These are phyloP conservation scores for Ophiocordyceps sinensis DNA, from an alignment of 2,329 filamentous ascomycete genomes.

Conservation along the genomic window DNA sequence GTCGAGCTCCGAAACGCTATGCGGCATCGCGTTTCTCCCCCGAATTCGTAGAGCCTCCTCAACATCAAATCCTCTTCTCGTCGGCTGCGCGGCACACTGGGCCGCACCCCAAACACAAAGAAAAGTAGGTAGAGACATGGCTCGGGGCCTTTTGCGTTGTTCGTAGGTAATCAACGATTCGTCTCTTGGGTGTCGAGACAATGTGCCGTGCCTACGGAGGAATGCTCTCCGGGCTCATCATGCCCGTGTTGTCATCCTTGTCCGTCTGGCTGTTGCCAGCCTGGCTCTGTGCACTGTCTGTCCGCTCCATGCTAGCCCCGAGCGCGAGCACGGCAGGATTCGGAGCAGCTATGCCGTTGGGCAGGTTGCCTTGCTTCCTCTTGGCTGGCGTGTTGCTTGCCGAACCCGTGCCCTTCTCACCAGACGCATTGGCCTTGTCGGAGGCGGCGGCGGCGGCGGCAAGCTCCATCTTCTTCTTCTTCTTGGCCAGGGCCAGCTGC, in stretches of 20 bases:
- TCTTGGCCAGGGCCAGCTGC: slow-evolving; percentile 71
- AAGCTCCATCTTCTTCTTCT: slow-evolving; percentile 63
- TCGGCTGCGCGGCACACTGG: too few relatives aligned
- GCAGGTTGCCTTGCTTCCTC: slow-evolving; percentile 30
- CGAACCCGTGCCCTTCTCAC: slow-evolving; percentile 18
- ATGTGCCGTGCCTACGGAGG: slow-evolving; percentile 21
- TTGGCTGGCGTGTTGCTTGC: slow-evolving; percentile 31
- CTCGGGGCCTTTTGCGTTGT: neutral
- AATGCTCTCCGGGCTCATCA: slow-evolving; percentile 78
- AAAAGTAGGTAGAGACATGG: too few relatives aligned
- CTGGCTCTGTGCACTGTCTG: slow-evolving; percentile 42
- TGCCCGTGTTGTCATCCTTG: slow-evolving; percentile 54
- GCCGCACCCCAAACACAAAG: too few relatives aligned
- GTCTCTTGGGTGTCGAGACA: neutral
- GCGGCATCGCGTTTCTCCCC: too few relatives aligned
- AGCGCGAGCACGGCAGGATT: slow-evolving; percentile 26
- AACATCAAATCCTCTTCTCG: too few relatives aligned
- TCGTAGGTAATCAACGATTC: neutral
- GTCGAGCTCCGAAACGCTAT: neutral
- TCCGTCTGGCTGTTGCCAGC: slow-evolving; percentile 49
- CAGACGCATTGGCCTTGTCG: slow-evolving; percentile 19
- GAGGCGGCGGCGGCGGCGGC: slow-evolving; percentile 36
- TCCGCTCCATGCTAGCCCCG: slow-evolving; percentile 40
- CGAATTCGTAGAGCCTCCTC: too few relatives aligned
- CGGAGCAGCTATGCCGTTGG: slow-evolving; percentile 20